Evolutionary conservation across 2,329 filamentous ascomycete species (phyloP).

Genomic region (Ampelomyces quisqualis): DNA sequence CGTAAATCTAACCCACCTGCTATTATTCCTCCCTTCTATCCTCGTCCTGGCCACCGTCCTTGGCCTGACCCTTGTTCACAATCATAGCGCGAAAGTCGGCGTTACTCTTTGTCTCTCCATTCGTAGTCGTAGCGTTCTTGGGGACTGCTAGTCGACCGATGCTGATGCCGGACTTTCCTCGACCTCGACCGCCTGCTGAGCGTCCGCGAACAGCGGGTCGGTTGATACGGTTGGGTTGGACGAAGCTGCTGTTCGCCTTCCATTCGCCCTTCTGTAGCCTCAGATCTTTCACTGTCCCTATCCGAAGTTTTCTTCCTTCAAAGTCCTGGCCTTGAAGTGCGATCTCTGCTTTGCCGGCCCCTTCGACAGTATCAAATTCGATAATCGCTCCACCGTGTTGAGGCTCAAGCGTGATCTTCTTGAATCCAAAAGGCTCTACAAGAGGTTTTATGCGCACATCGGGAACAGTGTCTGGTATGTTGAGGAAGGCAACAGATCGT

Average conservation of each 20-base stretch:
- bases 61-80: slow-evolving; percentile 41
- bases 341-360: slow-evolving; percentile 69
- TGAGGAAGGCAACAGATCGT: slow-evolving; percentile 77
- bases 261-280: slow-evolving; percentile 43
- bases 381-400: slow-evolving; percentile 83
- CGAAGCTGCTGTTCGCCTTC: slow-evolving; percentile 40
- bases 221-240: slow-evolving; percentile 31
- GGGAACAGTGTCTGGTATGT: slow-evolving; percentile 89
- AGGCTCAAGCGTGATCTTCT: slow-evolving; percentile 76
- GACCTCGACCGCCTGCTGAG: slow-evolving; percentile 24
- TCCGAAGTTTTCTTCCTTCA: slow-evolving; percentile 43
- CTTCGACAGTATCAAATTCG: slow-evolving; percentile 70
- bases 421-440: slow-evolving; percentile 70
- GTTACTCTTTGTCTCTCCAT: slow-evolving; percentile 53
- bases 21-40: slow-evolving; percentile 32
- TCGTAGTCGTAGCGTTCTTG: slow-evolving; percentile 12
- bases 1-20: slow-evolving; percentile 11
- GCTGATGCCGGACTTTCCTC: slow-evolving; percentile 26
- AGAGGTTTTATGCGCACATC: slow-evolving; percentile 76
- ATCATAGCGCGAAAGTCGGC: slow-evolving; percentile 60
- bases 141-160: slow-evolving; percentile 32
- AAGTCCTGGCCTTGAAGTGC: slow-evolving; percentile 46
- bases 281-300: slow-evolving; percentile 55
- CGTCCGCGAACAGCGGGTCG: slow-evolving; percentile 28
- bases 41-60: slow-evolving; percentile 17